These are phyloP conservation scores for Eremochloa ophiuroides DNA, from an alignment of 176 grass and related monocot species.

Conservation along the genomic window DNA sequence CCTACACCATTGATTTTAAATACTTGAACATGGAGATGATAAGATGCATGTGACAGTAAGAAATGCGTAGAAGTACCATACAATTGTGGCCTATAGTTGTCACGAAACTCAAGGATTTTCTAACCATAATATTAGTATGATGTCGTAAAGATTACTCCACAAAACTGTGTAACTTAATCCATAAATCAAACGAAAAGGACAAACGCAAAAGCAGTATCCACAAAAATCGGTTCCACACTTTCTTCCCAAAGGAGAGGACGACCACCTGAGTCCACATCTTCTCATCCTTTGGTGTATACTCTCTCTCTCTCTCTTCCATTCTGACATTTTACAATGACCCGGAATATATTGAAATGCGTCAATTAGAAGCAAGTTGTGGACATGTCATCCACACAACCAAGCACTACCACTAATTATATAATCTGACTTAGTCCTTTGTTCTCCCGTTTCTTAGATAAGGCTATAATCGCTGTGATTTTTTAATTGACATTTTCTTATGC, in stretches of 20 bases:
- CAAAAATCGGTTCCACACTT: background rate
- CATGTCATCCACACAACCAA: constrained; percentile 10
- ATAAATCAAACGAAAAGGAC: background rate
- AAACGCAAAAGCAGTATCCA: background rate
- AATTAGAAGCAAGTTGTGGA: background rate
- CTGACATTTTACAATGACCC: background rate
- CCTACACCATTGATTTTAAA: background rate
- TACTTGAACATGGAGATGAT: background rate
- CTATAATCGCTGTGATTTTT: background rate
- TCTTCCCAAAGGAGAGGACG: background rate
- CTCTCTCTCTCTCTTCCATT: background rate
- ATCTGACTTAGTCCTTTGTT: background rate
- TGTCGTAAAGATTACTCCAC: background rate
- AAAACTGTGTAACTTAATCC: background rate
- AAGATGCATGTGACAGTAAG: too few species aligned
- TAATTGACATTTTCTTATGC: background rate
- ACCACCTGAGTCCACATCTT: background rate
- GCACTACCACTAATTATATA: background rate
- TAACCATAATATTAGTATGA: background rate
- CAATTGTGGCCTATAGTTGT: too few species aligned
- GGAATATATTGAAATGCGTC: background rate
- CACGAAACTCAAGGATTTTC: too few species aligned
- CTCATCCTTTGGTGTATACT: background rate
- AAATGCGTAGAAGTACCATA: too few species aligned
- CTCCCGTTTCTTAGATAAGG: background rate